Percentiles rank a stretch among this genome's conserved stretches.
Conservation (phyloP, 2,329 filamentous ascomycete genomes). For the Cryphonectria carpinicola region DNA sequence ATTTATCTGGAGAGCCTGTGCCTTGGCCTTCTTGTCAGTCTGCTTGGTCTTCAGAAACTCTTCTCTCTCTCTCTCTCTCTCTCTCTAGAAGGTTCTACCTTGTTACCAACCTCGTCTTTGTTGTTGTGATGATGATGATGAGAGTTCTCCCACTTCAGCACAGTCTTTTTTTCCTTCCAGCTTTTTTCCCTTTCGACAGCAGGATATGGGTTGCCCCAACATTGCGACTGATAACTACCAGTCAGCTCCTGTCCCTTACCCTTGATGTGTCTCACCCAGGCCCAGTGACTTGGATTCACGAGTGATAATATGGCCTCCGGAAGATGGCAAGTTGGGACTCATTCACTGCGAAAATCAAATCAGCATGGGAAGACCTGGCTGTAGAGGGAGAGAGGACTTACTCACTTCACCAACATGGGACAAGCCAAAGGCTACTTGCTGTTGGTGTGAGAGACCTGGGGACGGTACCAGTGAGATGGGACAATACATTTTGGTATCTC, state of each 20-base stretch:
- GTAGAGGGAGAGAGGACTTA: not conserved
- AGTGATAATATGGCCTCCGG: not conserved
- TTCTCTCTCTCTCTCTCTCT: not conserved
- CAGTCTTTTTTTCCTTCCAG: too few relatives aligned
- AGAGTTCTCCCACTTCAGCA: not conserved
- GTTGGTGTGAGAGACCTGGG: not conserved
- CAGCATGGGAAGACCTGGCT: not conserved
- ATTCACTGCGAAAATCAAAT: not conserved
- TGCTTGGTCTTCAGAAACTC: not conserved
- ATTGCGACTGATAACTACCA: too few relatives aligned
- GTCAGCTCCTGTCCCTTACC: not conserved
- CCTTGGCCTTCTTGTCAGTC: not conserved
- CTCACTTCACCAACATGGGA: not conserved
- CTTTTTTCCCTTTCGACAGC: too few relatives aligned
- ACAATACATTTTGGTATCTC: not conserved
- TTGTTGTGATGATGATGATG: not conserved
- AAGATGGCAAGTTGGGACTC: not conserved
- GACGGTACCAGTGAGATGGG: not conserved
- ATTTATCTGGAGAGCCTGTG: not conserved
- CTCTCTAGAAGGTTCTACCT: not conserved
- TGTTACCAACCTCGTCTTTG: not conserved
- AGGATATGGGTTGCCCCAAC: too few relatives aligned
- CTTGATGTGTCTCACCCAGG: not conserved
- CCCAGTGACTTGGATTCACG: not conserved
- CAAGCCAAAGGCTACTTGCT: not conserved